A percentile compares a stretch with the other conserved stretches of the same genome.
Conservation (phyloP, 2,329 filamentous ascomycete genomes). For the Talaromyces sp. region DNA sequence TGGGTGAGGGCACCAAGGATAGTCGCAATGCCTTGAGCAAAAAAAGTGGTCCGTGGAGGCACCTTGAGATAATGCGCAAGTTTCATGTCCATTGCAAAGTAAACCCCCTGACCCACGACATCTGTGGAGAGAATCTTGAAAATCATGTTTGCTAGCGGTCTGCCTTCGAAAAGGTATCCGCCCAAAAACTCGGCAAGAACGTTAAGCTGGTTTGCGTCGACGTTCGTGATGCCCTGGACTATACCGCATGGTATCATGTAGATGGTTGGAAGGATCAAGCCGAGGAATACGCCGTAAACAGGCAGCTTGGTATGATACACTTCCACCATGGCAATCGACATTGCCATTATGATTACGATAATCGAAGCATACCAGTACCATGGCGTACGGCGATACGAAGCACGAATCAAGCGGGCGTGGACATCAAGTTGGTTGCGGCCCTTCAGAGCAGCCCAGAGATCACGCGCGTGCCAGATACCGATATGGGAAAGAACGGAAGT, state of each 20-base stretch:
- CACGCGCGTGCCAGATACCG: constrained; percentile 31
- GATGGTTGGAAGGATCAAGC: constrained; percentile 44
- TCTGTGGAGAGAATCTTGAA: constrained; percentile 50
- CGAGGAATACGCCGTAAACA: constrained; percentile 47
- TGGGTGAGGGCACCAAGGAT: constrained; percentile 52
- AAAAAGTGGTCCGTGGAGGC: constrained; percentile 51
- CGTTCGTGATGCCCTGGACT: constrained; percentile 49
- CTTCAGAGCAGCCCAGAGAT: constrained; percentile 32
- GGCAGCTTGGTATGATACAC: constrained; percentile 49
- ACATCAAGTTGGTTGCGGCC: constrained; percentile 45
- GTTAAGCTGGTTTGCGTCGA: constrained; percentile 49
- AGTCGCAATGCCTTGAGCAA: constrained; percentile 52
- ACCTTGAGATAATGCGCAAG: constrained; percentile 57
- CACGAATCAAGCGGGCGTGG: constrained; percentile 44
- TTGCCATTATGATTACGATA: constrained; percentile 34
- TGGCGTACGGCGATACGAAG: constrained; percentile 41
- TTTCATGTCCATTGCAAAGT: constrained; percentile 55
- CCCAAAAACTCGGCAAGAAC: constrained; percentile 50
- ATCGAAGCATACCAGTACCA: constrained; percentile 48
- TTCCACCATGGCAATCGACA: constrained; percentile 39
- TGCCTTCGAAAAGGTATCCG: constrained; percentile 49
- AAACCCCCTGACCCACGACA: constrained; percentile 49
- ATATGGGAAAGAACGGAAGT: constrained; percentile 50
- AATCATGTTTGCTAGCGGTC: constrained; percentile 50
- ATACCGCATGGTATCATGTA: constrained; percentile 51